These are phyloP conservation scores for Adiantum capillusveneris DNA, from an alignment of 75 land plant genomes.

Conservation along the genomic window DNA sequence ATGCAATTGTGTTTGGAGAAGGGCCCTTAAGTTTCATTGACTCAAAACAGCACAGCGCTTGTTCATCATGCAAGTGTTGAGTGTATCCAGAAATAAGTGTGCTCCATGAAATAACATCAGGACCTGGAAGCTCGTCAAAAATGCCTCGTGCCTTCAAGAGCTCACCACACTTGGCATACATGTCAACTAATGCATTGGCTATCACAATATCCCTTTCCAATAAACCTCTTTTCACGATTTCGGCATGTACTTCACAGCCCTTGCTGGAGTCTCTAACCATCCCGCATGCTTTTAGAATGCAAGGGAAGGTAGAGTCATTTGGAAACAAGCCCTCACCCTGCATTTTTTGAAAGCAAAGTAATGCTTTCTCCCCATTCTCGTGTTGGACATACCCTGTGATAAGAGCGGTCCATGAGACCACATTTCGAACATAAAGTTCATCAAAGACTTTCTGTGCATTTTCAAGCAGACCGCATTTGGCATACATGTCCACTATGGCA, in stretches of 20 bases:
- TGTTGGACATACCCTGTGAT: too few species aligned
- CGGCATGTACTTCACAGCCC: neutral
- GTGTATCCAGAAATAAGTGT: conserved; percentile 1
- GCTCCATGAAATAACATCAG: neutral
- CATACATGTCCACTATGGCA: too few species aligned
- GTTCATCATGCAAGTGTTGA: neutral
- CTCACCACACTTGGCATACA: neutral
- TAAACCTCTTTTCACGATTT: neutral
- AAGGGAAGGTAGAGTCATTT: neutral
- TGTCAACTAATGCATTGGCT: neutral
- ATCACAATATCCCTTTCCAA: neutral
- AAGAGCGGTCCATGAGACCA: too few species aligned
- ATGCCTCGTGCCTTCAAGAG: neutral
- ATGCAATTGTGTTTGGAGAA: neutral
- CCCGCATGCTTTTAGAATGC: neutral
- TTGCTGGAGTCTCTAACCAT: neutral
- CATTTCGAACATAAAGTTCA: too few species aligned
- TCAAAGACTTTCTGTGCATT: too few species aligned
- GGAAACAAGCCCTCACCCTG: neutral
- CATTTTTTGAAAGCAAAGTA: neutral
- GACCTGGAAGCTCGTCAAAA: neutral
- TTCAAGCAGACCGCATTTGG: too few species aligned
- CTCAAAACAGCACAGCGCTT: conserved; percentile 6
- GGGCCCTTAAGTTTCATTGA: neutral
- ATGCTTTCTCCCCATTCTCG: neutral